A percentile compares a stretch with the other conserved stretches of the same genome.
These are phyloP conservation scores for Cercospora zeae-maydis DNA, from an alignment of 2,329 filamentous ascomycete species.

Conservation along the genomic window DNA sequence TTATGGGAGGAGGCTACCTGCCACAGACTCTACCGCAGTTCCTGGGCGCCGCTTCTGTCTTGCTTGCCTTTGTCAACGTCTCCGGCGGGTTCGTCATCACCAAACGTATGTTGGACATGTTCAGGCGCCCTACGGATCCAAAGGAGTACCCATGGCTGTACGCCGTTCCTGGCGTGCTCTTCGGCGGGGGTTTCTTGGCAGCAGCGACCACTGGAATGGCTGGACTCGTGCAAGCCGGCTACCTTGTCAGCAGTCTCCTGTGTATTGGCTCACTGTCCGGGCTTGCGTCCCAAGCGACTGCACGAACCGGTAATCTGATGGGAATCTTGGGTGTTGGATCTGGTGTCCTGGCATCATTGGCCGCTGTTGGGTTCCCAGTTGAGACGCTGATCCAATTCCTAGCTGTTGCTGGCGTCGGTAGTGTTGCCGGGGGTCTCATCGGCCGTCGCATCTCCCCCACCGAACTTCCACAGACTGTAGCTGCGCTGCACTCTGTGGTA, in stretches of 20 bases:
- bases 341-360: slow-evolving; percentile 76
- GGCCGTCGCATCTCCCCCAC: slow-evolving; percentile 85
- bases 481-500: slow-evolving; percentile 84
- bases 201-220: slow-evolving; percentile 78
- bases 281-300: slow-evolving; percentile 76
- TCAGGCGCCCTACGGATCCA: slow-evolving; percentile 78
- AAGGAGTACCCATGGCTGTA: slow-evolving; percentile 88
- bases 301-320: slow-evolving; percentile 78
- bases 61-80: slow-evolving; percentile 84
- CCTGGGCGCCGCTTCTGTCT: slow-evolving; percentile 74
- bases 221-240: slow-evolving; percentile 81
- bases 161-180: slow-evolving; percentile 69
- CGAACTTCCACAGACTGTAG: slow-evolving; percentile 83
- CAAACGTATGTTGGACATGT: slow-evolving; percentile 92
- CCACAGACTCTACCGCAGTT: slow-evolving; percentile 74
- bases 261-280: slow-evolving; percentile 83
- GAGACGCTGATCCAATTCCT: slow-evolving; percentile 78
- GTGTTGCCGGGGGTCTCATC: slow-evolving; percentile 68
- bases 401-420: slow-evolving; percentile 68
- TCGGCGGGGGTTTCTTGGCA: slow-evolving; percentile 75
- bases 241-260: slow-evolving; percentile 76
- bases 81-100: slow-evolving; percentile 88
- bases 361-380: slow-evolving; percentile 74
- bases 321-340: slow-evolving; percentile 81
- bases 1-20: slow-evolving; percentile 76